Evolutionary conservation across 495 filamentous ascomycete genomes (phyloP).

Genomic region (Friedmanniomyces endolithicus): DNA sequence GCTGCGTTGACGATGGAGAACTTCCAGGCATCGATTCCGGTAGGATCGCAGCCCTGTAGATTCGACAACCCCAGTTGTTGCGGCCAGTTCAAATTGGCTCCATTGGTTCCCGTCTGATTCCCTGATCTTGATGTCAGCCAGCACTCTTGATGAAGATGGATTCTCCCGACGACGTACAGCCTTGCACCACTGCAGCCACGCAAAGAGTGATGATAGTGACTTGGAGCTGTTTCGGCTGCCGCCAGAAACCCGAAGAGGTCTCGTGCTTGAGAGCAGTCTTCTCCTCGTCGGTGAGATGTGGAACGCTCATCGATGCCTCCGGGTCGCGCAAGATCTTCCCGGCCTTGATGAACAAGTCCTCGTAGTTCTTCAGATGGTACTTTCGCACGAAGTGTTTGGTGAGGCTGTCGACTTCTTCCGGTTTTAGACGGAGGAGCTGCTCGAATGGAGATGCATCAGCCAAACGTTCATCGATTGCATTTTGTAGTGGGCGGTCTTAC

Average conservation of each 20-base stretch:
- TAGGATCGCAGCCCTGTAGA: conserved; percentile 1
- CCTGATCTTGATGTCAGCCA: background rate
- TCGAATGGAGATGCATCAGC: background rate
- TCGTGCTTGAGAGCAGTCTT: conserved; percentile 41
- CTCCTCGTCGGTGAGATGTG: conserved; percentile 32
- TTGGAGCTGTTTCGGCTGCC: conserved; percentile 51
- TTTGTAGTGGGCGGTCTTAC: background rate
- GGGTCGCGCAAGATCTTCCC: conserved; percentile 9
- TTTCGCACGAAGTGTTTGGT: background rate
- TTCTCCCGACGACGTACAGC: conserved; percentile 3
- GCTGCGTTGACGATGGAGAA: conserved; percentile 14
- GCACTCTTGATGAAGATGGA: background rate
- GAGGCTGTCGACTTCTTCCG: background rate
- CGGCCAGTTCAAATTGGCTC: conserved; percentile 25
- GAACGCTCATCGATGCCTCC: conserved; percentile 9
- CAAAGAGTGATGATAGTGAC: conserved; percentile 58
- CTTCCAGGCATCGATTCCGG: conserved; percentile 13
- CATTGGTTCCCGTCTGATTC: conserved; percentile 32
- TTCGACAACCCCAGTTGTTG: conserved; percentile 2
- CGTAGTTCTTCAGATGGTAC: conserved; percentile 4
- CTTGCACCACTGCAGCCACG: conserved; percentile 55
- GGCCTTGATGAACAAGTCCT: conserved; percentile 8
- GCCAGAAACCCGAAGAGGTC: conserved; percentile 44
- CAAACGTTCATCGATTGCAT: no score
- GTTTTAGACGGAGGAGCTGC: conserved; percentile 10